Evolutionary conservation across 2,329 filamentous ascomycete species (phyloP).

Genomic region (Neonectria hederae): DNA sequence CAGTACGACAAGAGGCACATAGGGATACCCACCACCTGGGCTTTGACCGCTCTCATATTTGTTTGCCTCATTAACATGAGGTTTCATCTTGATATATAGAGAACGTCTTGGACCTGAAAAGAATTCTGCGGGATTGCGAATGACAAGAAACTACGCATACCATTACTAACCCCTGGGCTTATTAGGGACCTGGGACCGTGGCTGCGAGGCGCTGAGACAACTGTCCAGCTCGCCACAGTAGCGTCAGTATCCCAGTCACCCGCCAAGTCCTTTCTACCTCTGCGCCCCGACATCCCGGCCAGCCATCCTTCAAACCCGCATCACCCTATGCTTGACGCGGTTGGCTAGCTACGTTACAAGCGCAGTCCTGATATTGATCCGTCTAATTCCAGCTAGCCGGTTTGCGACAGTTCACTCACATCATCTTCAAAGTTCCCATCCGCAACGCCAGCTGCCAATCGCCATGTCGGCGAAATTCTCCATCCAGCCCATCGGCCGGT

Average conservation of each 20-base stretch:
- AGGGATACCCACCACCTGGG: background rate
- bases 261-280: background rate
- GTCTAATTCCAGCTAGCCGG: background rate
- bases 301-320: background rate
- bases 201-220: background rate
- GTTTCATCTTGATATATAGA: no score
- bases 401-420: background rate
- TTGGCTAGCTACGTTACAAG: background rate
- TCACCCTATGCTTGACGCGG: background rate
- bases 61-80: background rate
- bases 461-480: slow-evolving; percentile 60
- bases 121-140: background rate
- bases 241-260: background rate
- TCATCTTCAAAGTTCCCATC: background rate
- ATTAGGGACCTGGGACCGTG: no score
- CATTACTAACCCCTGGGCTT: no score
- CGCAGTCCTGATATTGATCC: background rate
- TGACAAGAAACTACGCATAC: background rate
- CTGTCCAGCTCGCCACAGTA: background rate
- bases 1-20: background rate
- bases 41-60: background rate
- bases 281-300: background rate
- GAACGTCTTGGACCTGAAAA: no score
- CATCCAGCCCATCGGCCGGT: slow-evolving; percentile 75
- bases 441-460: background rate